These are phyloP conservation scores for Ricinus communis DNA, from an alignment of 345 rosid genomes.

Conservation along the genomic window DNA sequence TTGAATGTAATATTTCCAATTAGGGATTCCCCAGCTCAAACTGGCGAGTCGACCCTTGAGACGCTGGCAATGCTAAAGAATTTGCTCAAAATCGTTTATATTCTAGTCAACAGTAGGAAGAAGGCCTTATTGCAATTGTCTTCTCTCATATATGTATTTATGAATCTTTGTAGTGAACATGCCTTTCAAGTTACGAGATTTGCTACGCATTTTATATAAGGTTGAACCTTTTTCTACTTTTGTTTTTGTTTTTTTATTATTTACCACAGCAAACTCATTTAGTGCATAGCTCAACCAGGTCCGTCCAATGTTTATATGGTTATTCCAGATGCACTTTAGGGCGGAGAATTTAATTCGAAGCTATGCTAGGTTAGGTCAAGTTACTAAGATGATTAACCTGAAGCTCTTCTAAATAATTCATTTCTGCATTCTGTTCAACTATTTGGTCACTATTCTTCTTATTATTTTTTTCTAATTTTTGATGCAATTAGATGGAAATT, in stretches of 20 bases:
- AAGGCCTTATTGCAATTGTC: neutral
- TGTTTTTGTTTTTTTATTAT: neutral
- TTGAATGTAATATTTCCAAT: neutral
- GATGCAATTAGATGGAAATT: conserved; percentile 53
- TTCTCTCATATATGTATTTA: neutral
- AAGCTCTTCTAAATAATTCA: neutral
- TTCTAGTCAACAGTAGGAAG: neutral
- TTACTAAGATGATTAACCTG: neutral
- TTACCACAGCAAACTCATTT: neutral
- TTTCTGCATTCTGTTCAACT: neutral
- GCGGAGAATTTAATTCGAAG: neutral
- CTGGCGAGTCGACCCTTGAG: neutral
- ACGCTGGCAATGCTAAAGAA: neutral
- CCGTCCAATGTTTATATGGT: neutral
- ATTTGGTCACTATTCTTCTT: neutral
- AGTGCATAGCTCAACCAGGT: neutral
- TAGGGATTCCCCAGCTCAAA: neutral
- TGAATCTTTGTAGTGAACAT: neutral
- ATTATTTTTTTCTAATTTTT: conserved; percentile 7
- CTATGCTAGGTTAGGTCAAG: conserved; percentile 6
- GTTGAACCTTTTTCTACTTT: neutral
- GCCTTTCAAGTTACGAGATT: neutral
- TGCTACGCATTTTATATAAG: neutral
- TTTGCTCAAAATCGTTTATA: too few relatives aligned
- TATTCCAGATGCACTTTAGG: neutral